Base-by-base conservation (phyloP, 148 eudicot species). In the Camellia granthamiana region DNA sequence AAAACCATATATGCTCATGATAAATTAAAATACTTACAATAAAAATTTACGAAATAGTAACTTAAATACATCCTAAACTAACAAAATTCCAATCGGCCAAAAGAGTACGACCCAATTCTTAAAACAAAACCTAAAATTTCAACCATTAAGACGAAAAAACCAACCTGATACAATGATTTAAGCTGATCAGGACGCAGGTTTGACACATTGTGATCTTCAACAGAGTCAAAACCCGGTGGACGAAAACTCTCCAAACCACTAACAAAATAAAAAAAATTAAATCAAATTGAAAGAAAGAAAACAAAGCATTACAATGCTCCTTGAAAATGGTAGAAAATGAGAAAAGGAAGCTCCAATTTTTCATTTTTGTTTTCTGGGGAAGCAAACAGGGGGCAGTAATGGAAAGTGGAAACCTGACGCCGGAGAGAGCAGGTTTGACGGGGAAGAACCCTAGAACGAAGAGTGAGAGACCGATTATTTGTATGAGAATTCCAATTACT, bases 401-500 rank as follows among this genome's bases (percentile, higher is more conserved):
- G 71, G 44, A 14, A 51, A 51, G 6, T 74, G 61, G 15, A 54
- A 54, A 95, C 97, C 97, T 95, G 87, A 88, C n/a, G 75, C 94
- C 99, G 18, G 94, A 87, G 52, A 95, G 97, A 76, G 93, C 83
- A 6, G 97, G 96, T 77, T 91, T 93, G 78, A 91, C 92, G 43
- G 99, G 99, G 88, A 95, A 95, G 87, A 95, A 95, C 66, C 93
- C 97, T 61, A 87, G 77, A 42, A 92, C 91, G 85, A 95, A 95
- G 72, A 95, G 88, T n/a, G 84, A 80, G 74, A 95, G 90, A 6
- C 99, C 99, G 30, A 82, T 74, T 58, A 92, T 74, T 72, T 95
- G 99, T 74, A 95, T 59, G 8, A 80, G 56, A 15, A 91, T 81
- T 44, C 91, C 97, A n/a, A 70, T 66, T 9, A 86, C 18, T 7